Conservation (phyloP, 179 eudicot species). For the Spergularia azorica region DNA sequence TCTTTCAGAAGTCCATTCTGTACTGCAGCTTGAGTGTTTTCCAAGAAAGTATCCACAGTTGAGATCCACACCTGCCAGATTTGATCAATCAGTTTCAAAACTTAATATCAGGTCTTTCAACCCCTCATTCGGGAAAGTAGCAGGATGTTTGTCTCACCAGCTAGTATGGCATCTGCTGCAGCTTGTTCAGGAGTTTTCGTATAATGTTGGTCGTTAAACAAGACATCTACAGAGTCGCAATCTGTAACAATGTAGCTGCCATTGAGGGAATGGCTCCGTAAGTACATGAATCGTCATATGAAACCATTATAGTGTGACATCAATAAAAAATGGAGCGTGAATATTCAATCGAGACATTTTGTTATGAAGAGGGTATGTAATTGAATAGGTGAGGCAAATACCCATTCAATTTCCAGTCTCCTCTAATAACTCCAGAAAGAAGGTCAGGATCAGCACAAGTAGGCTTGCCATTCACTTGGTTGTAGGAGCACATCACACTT, state of each 20-base stretch:
- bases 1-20: constrained; percentile 46
- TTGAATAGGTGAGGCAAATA: constrained; percentile 16
- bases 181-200: constrained; percentile 78
- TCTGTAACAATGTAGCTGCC: constrained; percentile 85
- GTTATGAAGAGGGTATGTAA: neutral
- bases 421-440: constrained; percentile 52
- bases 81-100: neutral
- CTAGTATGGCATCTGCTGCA: constrained; percentile 58
- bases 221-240: constrained; percentile 64
- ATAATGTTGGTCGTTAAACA: constrained; percentile 56
- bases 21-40: constrained; percentile 59
- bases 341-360: neutral
- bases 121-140: neutral
- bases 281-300: neutral
- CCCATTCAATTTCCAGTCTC: constrained; percentile 66
- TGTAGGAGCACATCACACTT: constrained; percentile 74
- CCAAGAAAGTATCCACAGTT: constrained; percentile 66
- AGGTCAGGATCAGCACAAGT: constrained; percentile 66
- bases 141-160: constrained; percentile 33
- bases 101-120: neutral
- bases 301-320: too few species aligned
- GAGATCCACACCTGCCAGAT: constrained; percentile 59
- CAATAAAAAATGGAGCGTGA: too few species aligned
- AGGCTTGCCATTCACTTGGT: constrained; percentile 64
- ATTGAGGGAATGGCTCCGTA: neutral